Conservation (phyloP, 768 basidiomycete species). For the Collybiopsis confluens region DNA sequence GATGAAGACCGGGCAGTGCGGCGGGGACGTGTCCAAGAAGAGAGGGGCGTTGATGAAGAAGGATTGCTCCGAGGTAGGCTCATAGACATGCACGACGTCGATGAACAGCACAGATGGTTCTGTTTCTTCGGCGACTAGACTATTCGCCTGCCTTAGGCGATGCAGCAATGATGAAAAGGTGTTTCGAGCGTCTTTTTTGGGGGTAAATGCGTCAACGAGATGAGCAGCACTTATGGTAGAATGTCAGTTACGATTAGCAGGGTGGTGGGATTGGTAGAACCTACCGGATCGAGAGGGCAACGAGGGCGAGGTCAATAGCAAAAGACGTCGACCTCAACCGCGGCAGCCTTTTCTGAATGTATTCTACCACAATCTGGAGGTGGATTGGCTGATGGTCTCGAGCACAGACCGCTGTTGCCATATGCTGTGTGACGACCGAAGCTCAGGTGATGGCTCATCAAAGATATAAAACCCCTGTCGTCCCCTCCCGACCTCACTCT, state of each 20-base stretch:
- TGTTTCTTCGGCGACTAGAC: too few species aligned
- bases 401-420: too few species aligned
- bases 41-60: constrained; percentile 45
- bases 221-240: constrained; percentile 50
- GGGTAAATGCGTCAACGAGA: constrained; percentile 44
- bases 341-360: neutral
- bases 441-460: neutral
- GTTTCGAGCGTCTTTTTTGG: constrained; percentile 27
- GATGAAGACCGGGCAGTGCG: neutral
- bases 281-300: constrained; percentile 41
- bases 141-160: constrained; percentile 33
- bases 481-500: neutral
- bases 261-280: too few species aligned
- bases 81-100: constrained; percentile 40
- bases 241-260: too few species aligned
- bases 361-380: neutral
- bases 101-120: too few species aligned
- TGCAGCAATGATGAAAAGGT: constrained; percentile 32
- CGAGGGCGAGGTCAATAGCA: constrained; percentile 35
- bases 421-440: neutral
- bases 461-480: too few species aligned
- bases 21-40: neutral
- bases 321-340: too few species aligned
- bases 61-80: constrained; percentile 43
- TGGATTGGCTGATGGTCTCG: too few species aligned